Conservation (phyloP, 2,329 filamentous ascomycete species). For the Ceratocystis diversiconidia region DNA sequence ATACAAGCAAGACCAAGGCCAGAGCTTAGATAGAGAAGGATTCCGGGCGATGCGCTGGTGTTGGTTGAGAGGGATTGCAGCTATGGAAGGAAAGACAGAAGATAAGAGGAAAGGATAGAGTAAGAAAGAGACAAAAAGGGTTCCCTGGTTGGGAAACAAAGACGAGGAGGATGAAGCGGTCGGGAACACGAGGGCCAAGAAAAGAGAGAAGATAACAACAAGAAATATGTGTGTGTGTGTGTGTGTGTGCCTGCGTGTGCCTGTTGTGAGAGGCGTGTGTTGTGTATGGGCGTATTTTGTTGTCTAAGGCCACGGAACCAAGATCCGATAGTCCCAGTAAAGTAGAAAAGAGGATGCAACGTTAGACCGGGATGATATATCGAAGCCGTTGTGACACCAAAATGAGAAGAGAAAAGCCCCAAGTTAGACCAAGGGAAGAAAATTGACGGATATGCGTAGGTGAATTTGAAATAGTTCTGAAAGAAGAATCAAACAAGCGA, state of each 20-base stretch:
- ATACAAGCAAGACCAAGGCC: background rate
- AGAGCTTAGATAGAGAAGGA: background rate
- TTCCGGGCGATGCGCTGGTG: background rate
- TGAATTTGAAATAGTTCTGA: background rate
- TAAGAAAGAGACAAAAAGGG: background rate
- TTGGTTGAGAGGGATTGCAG: background rate
- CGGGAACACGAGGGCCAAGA: background rate
- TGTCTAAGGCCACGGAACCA: background rate
- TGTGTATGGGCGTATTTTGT: background rate
- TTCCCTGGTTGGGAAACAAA: background rate
- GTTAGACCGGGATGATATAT: background rate
- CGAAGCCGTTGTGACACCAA: background rate
- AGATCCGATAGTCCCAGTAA: background rate
- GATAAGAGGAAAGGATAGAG: background rate
- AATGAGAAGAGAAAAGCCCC: background rate
- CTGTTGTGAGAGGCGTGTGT: background rate
- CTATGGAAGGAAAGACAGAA: background rate
- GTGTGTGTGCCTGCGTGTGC: background rate
- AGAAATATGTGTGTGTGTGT: background rate
- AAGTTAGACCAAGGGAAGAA: background rate
- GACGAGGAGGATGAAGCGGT: background rate
- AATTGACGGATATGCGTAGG: background rate
- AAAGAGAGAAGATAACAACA: background rate
- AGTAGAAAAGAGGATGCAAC: background rate
- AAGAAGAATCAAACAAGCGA: background rate